Evolutionary conservation across 805 yeast genomes (phyloP), one percentile per base, ranked within the genome.

Genomic region (Sporopachydermia lactativora): DNA sequence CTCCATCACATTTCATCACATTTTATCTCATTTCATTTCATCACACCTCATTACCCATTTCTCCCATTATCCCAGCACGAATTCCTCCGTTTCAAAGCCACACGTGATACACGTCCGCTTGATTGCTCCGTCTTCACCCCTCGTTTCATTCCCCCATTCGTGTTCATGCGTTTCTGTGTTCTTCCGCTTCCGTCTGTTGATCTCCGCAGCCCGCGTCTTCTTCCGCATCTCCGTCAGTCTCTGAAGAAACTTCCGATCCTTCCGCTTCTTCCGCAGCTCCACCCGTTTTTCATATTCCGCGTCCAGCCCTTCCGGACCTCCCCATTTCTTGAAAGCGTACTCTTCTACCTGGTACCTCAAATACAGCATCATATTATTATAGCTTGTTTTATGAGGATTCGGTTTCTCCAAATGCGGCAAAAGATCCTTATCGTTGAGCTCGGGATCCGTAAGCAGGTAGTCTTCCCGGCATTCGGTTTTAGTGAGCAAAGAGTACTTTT

Each of bases 381-480:
- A 92, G 1, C 85, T 81, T 2, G 77, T 77, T 36, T 88, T 85
- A 58, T 92, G 95, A 0, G 99, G 99, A 53, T 92, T 92, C 2
- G 95, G 85, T 50, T 88, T 83, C 46, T 86, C 95, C 45, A 89
- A 62, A 46, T 92, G 73, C 6, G 80, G 80, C 44, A 92, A 64
- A 17, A 88, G 59, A 2, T 57, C 64, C 4, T 59, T 60, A 55
- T 92, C 98, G 40, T 73, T 69, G 36, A 92, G 66, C 55, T 92
- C 98, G 1, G 96, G 92, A 39, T 92, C 98, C 0, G 99, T 92
- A 18, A 92, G 58, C 35, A 92, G 70, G 56, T 92, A 92, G 60
- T 92, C 99, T 49, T 82, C 89, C 35, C 77, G 73, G 57, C 96
- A 86, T 59, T 92, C 99, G 0, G 99, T 92, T 60, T 92, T 92